phyloP scores from a whole-genome alignment of 192 early-diverging fungal genomes.

The Coemansia sp. region DNA sequence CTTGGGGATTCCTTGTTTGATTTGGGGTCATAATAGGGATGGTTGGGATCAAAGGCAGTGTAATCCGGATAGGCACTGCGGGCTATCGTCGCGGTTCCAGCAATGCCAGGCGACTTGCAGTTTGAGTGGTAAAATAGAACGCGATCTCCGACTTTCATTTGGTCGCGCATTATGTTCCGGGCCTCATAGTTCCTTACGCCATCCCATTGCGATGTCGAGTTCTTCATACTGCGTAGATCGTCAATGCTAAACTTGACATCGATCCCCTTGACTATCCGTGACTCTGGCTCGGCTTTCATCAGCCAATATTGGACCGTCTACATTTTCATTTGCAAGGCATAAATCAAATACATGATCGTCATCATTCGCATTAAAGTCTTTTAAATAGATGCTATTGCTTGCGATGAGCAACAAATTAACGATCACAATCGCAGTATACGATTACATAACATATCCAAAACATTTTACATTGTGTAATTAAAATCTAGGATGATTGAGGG shows the following conservation, averaged over 20 bases:
- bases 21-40: constrained; percentile 80
- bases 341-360: not conserved
- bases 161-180: constrained; percentile 71
- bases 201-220: constrained; percentile 65
- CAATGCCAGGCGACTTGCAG: constrained; percentile 79
- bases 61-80: constrained; percentile 70
- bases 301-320: constrained; percentile 58
- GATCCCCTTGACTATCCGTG: constrained; percentile 58
- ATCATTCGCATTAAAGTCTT: not conserved
- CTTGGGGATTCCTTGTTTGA: constrained; percentile 60
- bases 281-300: constrained; percentile 82
- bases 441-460: too few relatives aligned
- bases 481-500: too few relatives aligned
- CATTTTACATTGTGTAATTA: too few relatives aligned
- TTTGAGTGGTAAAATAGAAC: constrained; percentile 86
- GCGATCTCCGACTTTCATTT: constrained; percentile 69
- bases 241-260: constrained; percentile 74
- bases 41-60: constrained; percentile 68
- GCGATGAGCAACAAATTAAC: too few relatives aligned
- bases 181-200: constrained; percentile 83
- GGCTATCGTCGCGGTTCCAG: constrained; percentile 60
- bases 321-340: not conserved
- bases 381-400: constrained; percentile 3
- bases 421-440: too few relatives aligned
- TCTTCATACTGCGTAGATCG: constrained; percentile 53